Percentiles rank a stretch among this genome's conserved stretches.
Evolutionary conservation across 257 asterid species (phyloP).

Genomic region (Phtheirospermum japonicum): DNA sequence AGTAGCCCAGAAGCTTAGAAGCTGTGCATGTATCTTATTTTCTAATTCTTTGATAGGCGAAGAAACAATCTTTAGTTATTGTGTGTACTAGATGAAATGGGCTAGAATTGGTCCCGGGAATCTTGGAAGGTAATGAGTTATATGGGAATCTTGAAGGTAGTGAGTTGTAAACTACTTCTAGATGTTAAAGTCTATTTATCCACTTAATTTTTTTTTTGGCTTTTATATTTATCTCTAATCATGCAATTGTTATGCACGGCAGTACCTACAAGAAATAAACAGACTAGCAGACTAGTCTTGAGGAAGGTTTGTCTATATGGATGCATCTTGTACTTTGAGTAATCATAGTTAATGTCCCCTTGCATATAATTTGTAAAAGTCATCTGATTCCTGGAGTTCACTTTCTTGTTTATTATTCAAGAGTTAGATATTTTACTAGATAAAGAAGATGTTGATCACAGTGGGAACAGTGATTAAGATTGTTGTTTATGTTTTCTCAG

Average conservation of each 20-base stretch:
- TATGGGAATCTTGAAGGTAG: slow-evolving; percentile 6
- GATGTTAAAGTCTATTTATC: slow-evolving; percentile 14
- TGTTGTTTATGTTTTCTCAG: slow-evolving; percentile 8
- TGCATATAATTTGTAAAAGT: slow-evolving; percentile 1
- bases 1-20: background rate
- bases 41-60: slow-evolving; percentile 3
- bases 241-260: no score
- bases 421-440: slow-evolving; percentile 13
- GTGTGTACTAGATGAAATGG: no score
- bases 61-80: background rate
- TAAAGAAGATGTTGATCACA: slow-evolving; percentile 21
- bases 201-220: background rate
- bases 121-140: background rate
- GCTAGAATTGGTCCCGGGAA: background rate
- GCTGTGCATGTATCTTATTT: slow-evolving; percentile 1
- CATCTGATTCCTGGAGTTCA: background rate
- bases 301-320: slow-evolving; percentile 14
- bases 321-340: background rate
- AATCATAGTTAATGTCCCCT: background rate
- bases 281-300: background rate
- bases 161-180: background rate
- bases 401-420: background rate
- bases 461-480: no score
- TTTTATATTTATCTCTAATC: no score
- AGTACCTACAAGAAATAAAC: no score